Percentiles rank a stretch among this genome's conserved stretches.
Conservation (phyloP, 1,139 yeast species). For the Blastobotrys buckinghamii region DNA sequence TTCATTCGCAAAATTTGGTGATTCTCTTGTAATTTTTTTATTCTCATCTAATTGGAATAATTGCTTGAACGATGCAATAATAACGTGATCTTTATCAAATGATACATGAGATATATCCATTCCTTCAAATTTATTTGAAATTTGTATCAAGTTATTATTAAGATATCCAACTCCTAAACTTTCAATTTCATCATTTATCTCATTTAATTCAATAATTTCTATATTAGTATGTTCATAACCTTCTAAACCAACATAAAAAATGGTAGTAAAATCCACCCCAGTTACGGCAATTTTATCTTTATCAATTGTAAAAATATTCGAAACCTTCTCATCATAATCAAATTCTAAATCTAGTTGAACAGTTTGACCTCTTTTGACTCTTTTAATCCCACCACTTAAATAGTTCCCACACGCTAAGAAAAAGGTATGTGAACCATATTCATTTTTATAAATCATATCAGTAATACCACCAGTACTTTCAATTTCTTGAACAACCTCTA, state of each 20-base stretch:
- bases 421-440: conserved; percentile 5
- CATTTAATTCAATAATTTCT: background rate
- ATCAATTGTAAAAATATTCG: conserved; percentile 7
- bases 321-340: conserved; percentile 6
- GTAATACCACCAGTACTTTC: conserved; percentile 13
- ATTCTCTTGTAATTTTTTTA: background rate
- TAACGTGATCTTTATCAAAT: background rate
- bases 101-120: background rate
- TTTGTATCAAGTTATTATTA: background rate
- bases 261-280: background rate
- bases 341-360: conserved; percentile 6
- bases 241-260: background rate
- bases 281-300: background rate
- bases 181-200: background rate
- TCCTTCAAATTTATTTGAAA: background rate
- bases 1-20: background rate
- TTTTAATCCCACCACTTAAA: conserved; percentile 10
- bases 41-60: background rate
- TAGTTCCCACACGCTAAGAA: conserved; percentile 13
- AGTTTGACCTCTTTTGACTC: conserved; percentile 7
- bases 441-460: conserved; percentile 9
- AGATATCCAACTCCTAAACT: conserved; percentile 1
- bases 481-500: conserved; percentile 9
- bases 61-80: too few relatives aligned
- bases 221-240: background rate